Conservation (phyloP, 805 yeast species). For the Wickerhamiella allomyrinae region DNA sequence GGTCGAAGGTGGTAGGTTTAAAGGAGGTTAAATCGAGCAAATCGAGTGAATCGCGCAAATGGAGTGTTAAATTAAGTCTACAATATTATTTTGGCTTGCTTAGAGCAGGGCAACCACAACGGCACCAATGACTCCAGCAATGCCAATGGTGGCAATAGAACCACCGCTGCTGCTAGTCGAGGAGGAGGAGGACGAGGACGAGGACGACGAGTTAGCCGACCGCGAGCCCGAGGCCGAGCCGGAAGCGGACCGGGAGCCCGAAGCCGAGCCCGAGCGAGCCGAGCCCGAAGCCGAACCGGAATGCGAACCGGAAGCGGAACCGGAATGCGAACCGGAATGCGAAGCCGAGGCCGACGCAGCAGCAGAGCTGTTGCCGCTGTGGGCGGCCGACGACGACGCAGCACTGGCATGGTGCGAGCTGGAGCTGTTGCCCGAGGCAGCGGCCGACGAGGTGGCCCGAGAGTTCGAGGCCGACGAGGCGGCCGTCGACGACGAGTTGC, state of each 20-base stretch:
- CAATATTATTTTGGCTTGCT: neutral
- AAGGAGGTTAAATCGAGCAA: too few species aligned
- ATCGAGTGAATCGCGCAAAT: too few species aligned
- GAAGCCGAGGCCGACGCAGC: neutral
- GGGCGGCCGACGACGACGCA: neutral
- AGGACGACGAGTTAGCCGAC: neutral
- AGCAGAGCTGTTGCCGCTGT: neutral
- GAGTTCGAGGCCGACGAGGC: constrained; percentile 4
- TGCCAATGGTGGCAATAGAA: constrained; percentile 6
- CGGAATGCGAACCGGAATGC: neutral
- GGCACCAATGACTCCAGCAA: constrained; percentile 13
- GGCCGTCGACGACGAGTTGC: constrained; percentile 6
- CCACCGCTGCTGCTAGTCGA: constrained; percentile 7
- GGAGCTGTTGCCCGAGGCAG: constrained; percentile 5
- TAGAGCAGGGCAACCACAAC: constrained; percentile 10
- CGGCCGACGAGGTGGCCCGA: constrained; percentile 1
- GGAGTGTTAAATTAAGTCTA: neutral
- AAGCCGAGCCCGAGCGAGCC: constrained; percentile 1
- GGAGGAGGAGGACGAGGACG: constrained; percentile 2
- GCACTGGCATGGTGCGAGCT: neutral
- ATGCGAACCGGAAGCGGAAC: constrained; percentile 1
- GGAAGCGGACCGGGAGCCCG: neutral
- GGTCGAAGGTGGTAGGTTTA: too few species aligned
- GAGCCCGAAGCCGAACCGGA: constrained; percentile 11
- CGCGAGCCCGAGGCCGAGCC: neutral